Conservation (phyloP, 371 early-diverging fungal species). For the Mycotypha africana region DNA sequence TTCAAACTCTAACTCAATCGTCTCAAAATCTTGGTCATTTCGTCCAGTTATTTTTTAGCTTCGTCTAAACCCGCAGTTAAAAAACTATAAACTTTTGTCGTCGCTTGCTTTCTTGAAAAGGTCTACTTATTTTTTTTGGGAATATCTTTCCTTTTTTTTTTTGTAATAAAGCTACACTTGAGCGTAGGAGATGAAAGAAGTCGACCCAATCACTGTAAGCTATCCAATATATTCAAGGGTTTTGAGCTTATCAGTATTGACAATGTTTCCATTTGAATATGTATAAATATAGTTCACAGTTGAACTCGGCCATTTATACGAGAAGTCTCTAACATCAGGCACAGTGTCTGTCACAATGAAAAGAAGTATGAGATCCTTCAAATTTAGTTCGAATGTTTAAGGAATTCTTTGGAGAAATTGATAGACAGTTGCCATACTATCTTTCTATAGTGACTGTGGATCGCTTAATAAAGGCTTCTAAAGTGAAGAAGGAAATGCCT, state of each 20-base stretch:
- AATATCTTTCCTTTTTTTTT: neutral
- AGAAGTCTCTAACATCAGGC: slow-evolving; percentile 32
- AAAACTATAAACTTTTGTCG: too few species aligned
- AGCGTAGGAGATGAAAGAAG: slow-evolving; percentile 28
- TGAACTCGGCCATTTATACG: slow-evolving; percentile 41
- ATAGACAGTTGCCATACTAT: neutral
- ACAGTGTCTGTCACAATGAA: slow-evolving; percentile 44
- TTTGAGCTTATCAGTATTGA: too few species aligned
- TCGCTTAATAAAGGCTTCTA: slow-evolving; percentile 18
- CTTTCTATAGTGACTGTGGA: slow-evolving; percentile 26
- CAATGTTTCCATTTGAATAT: too few species aligned
- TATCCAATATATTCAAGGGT: too few species aligned
- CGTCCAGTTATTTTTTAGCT: too few species aligned
- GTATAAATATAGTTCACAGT: slow-evolving; percentile 32
- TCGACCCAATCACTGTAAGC: slow-evolving; percentile 33
- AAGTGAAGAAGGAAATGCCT: slow-evolving; percentile 30
- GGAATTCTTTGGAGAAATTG: too few species aligned
- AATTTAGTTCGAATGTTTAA: too few species aligned
- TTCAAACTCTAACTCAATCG: too few species aligned
- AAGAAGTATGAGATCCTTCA: slow-evolving; percentile 27
- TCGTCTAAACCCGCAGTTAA: too few species aligned
- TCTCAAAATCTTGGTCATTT: too few species aligned
- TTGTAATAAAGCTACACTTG: neutral
- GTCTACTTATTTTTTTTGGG: slow-evolving; percentile 2
- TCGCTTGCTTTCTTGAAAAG: too few species aligned